These are phyloP conservation scores for Salix viminalis DNA, from an alignment of 345 rosid species.

Conservation along the genomic window DNA sequence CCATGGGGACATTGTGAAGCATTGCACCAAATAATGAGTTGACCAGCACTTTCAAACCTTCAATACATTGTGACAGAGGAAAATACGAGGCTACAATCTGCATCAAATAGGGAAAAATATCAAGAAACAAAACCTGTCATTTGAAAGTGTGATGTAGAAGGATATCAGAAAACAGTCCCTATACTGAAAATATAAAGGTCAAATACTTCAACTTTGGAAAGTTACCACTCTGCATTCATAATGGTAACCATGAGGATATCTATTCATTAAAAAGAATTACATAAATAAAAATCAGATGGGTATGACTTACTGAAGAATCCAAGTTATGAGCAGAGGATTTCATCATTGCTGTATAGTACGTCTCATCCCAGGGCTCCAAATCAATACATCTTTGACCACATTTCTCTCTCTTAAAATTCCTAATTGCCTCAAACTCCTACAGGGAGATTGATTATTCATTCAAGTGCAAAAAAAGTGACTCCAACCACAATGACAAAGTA, in stretches of 20 bases:
- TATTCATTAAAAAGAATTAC: not conserved
- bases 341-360: slow-evolving; percentile 76
- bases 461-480: slow-evolving; percentile 9
- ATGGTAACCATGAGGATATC: not conserved
- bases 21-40: slow-evolving; percentile 81
- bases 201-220: slow-evolving; percentile 7
- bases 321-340: slow-evolving; percentile 67
- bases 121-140: not conserved
- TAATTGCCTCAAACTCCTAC: slow-evolving; percentile 66
- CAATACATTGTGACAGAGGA: slow-evolving; percentile 73
- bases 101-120: slow-evolving; percentile 3
- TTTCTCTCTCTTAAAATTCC: slow-evolving; percentile 56
- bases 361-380: slow-evolving; percentile 95
- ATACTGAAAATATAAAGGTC: not conserved
- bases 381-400: slow-evolving; percentile 48
- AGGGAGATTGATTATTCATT: slow-evolving; percentile 16
- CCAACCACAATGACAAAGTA: slow-evolving; percentile 3
- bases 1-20: slow-evolving; percentile 51
- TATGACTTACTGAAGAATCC: slow-evolving; percentile 64
- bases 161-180: not conserved
- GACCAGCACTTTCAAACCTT: slow-evolving; percentile 75
- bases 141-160: not conserved
- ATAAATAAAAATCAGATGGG: slow-evolving; percentile 11
- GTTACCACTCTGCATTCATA: not conserved
- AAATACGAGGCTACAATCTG: slow-evolving; percentile 91